Evolutionary conservation across 352 stramenopile species (phyloP).

Genomic region (Lagenidium giganteum): DNA sequence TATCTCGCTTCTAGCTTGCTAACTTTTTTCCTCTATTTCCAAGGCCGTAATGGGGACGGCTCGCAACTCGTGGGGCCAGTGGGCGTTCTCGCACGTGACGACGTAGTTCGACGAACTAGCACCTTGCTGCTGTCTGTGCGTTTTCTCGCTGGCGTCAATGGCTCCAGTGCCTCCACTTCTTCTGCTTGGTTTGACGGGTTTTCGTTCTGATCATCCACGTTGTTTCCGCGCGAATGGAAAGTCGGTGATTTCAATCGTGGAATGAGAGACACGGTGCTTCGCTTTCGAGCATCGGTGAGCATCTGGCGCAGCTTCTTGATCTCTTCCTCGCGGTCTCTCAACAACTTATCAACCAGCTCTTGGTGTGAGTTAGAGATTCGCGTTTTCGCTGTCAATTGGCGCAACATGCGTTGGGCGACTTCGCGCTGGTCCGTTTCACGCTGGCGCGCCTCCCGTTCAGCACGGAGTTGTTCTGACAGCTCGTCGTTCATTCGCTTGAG

Average conservation of each 20-base stretch:
- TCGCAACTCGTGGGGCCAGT: too few species aligned
- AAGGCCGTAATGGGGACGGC: too few species aligned
- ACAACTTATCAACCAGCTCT: slow-evolving; percentile 53
- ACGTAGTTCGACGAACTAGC: too few species aligned
- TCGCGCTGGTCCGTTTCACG: slow-evolving; percentile 69
- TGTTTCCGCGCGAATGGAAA: too few species aligned
- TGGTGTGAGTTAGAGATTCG: slow-evolving; percentile 66
- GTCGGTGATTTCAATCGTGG: slow-evolving; percentile 39
- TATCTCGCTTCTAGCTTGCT: too few species aligned
- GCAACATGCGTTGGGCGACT: slow-evolving; percentile 45
- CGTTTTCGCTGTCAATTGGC: slow-evolving; percentile 62
- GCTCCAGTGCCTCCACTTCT: too few species aligned
- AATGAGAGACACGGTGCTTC: slow-evolving; percentile 68
- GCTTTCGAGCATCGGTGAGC: slow-evolving; percentile 64
- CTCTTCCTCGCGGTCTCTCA: slow-evolving; percentile 75
- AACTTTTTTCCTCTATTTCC: too few species aligned
- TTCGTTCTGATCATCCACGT: too few species aligned
- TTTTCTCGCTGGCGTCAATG: too few species aligned
- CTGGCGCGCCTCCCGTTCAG: slow-evolving; percentile 63
- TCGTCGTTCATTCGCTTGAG: slow-evolving; percentile 69
- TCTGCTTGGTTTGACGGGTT: too few species aligned
- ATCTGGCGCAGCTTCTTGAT: slow-evolving; percentile 73
- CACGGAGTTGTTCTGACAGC: slow-evolving; percentile 60
- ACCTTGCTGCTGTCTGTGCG: too few species aligned
- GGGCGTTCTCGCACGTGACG: too few species aligned